Evolutionary conservation across 352 stramenopile genomes (phyloP).

Genomic region (Pythium dissimile): DNA sequence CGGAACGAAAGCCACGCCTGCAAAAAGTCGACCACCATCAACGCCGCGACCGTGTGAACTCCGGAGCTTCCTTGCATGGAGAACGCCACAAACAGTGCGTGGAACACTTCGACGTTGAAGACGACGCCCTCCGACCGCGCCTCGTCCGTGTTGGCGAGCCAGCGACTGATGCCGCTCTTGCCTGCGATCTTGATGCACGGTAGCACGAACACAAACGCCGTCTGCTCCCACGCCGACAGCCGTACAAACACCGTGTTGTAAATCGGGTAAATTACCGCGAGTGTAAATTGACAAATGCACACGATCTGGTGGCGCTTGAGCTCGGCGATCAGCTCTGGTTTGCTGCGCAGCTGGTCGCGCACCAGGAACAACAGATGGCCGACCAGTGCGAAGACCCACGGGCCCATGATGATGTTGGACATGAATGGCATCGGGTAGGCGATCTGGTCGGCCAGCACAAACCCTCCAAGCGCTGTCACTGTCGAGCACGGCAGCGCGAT

Average conservation of each 20-base stretch:
- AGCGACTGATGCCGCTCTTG: conserved; percentile 35
- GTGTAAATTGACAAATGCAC: conserved; percentile 6
- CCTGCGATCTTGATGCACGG: conserved; percentile 32
- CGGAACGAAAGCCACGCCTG: conserved; percentile 6
- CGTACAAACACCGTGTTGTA: conserved; percentile 12
- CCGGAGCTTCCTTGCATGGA: conserved; percentile 9
- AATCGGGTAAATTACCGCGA: conserved; percentile 14
- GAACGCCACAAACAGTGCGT: conserved; percentile 4
- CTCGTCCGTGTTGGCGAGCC: conserved; percentile 18
- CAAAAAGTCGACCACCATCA: conserved; percentile 10
- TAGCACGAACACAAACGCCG: conserved; percentile 21
- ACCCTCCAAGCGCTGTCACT: neutral
- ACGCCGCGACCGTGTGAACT: neutral
- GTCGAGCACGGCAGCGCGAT: neutral
- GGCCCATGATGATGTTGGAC: conserved; percentile 26
- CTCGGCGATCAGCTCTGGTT: neutral
- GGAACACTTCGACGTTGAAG: conserved; percentile 17
- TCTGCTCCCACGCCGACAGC: conserved; percentile 11
- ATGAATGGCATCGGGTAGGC: conserved; percentile 39
- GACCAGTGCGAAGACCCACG: conserved; percentile 26
- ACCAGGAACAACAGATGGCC: neutral
- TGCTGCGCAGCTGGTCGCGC: neutral
- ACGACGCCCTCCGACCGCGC: conserved; percentile 19
- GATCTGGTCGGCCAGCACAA: conserved; percentile 10
- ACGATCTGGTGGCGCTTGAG: neutral